Base-by-base conservation (phyloP, 2,329 filamentous ascomycete species). In the Emergomyces orientalis region DNA sequence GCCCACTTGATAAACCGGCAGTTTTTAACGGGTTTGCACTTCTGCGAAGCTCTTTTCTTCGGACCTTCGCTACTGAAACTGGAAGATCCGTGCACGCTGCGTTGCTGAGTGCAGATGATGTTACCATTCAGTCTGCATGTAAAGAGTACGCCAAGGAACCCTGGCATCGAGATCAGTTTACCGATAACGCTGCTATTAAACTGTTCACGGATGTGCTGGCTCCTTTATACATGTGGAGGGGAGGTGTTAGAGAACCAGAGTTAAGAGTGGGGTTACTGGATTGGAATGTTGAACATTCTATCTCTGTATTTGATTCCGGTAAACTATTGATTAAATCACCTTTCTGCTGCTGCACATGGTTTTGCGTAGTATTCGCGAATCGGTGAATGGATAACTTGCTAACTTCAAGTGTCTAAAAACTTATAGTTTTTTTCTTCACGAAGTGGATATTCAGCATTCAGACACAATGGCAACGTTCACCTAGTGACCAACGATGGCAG, bases 271-370 rank as follows among this genome's bases (percentile, higher is more conserved):
- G 13, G 2, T 9, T 9, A 11, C 22, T 59, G 19, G 2, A 8
- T 6, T n/a, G 39, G 43, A 49, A 17, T 7, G n/a, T 32, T 11
- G 39, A 59, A 19, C 41, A 47, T 45, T 45, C 13, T 45, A 32
- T 59, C 39, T 59, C 41, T 5, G 37, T 45, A 32, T 47, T 47
- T 59, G 57, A 59, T 49, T 22, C 22, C 14, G n/a, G 34, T 59
- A 49, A 25, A 19, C 19, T 32, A 45, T 27, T 39, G 25, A 52
- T 14, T n/a, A 8, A 5, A 1, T 30, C 13, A 8, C 22, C 13
- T 19, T 59, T 32, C 39, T 30, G 3, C 25, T 59, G 3, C 25
- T 59, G 9, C 1, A 3, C 25, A 5, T 14, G 55, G 7, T 19
- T 25, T 5, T 34, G 14, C 39, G 4, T 59, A 11, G n/a, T 45